phyloP scores from a whole-genome alignment of 768 basidiomycete genomes.

The Suillus hirtellus region DNA sequence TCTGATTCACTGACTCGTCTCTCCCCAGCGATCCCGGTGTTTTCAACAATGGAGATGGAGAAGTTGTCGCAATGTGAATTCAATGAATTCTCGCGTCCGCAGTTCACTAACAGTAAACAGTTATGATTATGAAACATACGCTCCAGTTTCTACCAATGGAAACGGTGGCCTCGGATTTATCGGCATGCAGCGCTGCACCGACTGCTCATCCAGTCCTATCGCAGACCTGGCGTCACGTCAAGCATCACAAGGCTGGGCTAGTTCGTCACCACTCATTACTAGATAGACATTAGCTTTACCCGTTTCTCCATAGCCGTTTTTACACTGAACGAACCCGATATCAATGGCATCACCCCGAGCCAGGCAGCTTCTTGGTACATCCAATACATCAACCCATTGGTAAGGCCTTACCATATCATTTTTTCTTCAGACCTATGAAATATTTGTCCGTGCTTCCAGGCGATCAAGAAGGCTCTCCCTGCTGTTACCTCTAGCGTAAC shows the following conservation, averaged over 20 bases:
- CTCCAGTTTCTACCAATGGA: conserved; percentile 36
- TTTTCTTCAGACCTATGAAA: background rate
- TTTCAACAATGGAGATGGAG: conserved; percentile 33
- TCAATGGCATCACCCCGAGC: conserved; percentile 28
- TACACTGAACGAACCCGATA: conserved; percentile 39
- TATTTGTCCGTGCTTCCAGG: conserved; percentile 17
- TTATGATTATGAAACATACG: conserved; percentile 40
- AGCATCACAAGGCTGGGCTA: conserved; percentile 32
- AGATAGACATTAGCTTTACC: background rate
- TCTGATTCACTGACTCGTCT: background rate
- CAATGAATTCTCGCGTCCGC: background rate
- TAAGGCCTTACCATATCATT: conserved; percentile 15
- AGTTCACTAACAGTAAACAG: conserved; percentile 18
- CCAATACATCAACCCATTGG: conserved; percentile 37
- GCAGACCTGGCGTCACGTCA: conserved; percentile 32
- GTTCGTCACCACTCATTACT: conserved; percentile 20
- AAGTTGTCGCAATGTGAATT: conserved; percentile 36
- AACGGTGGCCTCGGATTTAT: conserved; percentile 39
- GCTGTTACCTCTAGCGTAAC: conserved; percentile 35
- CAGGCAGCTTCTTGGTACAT: conserved; percentile 39
- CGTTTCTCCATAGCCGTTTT: conserved; percentile 28
- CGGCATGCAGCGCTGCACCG: conserved; percentile 40
- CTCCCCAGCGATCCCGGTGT: conserved; percentile 29
- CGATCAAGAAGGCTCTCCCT: conserved; percentile 40
- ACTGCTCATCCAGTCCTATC: conserved; percentile 39